Conservation (phyloP, 2,329 filamentous ascomycete genomes). For the Microsporum ferrugineum region DNA sequence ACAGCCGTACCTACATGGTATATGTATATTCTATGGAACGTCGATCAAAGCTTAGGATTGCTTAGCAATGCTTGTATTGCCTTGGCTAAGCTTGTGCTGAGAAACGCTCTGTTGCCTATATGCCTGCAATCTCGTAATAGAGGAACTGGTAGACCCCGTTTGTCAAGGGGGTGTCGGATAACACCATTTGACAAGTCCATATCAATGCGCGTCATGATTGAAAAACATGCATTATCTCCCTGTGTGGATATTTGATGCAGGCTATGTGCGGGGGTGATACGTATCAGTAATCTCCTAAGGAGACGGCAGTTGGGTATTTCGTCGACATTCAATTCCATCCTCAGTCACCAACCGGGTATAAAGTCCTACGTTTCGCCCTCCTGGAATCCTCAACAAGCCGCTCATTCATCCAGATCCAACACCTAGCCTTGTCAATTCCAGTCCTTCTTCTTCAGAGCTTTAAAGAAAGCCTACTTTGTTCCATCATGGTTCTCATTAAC, state of each 20-base stretch:
- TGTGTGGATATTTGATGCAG: background rate
- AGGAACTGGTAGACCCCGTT: background rate
- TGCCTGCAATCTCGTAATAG: background rate
- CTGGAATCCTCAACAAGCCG: background rate
- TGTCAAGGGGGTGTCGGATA: background rate
- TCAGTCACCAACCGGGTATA: background rate
- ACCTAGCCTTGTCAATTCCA: background rate
- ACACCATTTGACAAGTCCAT: background rate
- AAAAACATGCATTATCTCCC: background rate
- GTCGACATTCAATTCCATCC: background rate
- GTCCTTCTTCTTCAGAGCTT: background rate
- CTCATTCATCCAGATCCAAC: background rate
- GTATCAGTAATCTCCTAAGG: background rate
- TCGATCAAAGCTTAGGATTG: background rate
- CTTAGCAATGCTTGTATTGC: background rate
- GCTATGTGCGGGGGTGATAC: background rate
- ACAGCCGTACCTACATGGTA: background rate
- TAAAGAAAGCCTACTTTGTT: background rate
- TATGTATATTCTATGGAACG: background rate
- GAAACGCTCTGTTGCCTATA: too few species aligned
- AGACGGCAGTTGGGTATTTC: background rate
- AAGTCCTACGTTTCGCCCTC: background rate
- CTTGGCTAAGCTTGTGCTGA: background rate
- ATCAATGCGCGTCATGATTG: background rate
- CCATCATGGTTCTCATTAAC: background rate